A percentile compares a stretch with the other conserved stretches of the same genome.
These are phyloP conservation scores for Guyanaporus albipodus DNA, from an alignment of 768 basidiomycete species.

Conservation along the genomic window DNA sequence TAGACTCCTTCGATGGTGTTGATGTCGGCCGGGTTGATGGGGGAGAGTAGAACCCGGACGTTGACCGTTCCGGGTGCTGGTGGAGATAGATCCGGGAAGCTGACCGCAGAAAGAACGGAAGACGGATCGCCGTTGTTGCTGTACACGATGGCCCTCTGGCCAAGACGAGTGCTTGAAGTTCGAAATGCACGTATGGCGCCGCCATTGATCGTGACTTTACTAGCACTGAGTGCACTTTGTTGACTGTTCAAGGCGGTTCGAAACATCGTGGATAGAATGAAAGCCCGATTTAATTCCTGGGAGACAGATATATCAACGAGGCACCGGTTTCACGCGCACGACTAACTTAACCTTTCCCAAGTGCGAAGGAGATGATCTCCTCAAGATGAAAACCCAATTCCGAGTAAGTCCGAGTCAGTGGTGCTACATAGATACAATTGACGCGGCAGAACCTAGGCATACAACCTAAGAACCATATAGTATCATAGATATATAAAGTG, in stretches of 20 bases:
- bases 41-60: slow-evolving; percentile 63
- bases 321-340: too few relatives aligned
- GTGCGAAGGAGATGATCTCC: too few relatives aligned
- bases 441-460: slow-evolving; percentile 17
- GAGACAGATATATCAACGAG: too few relatives aligned
- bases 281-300: neutral
- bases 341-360: too few relatives aligned
- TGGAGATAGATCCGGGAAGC: slow-evolving; percentile 48
- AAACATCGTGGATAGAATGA: slow-evolving; percentile 2
- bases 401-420: neutral
- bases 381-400: neutral
- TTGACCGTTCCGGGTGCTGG: slow-evolving; percentile 59
- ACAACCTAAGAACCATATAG: slow-evolving; percentile 18
- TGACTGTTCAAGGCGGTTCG: neutral
- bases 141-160: slow-evolving; percentile 67
- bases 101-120: slow-evolving; percentile 51
- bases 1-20: slow-evolving; percentile 84
- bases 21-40: slow-evolving; percentile 79
- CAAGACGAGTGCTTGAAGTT: slow-evolving; percentile 28
- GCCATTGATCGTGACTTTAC: neutral
- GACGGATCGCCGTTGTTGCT: slow-evolving; percentile 55
- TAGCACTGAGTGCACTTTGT: neutral
- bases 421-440: slow-evolving; percentile 15
- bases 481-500: slow-evolving; percentile 18
- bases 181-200: slow-evolving; percentile 22